Conservation (phyloP, 306 rosid genomes). For the Crotalaria pallida region DNA sequence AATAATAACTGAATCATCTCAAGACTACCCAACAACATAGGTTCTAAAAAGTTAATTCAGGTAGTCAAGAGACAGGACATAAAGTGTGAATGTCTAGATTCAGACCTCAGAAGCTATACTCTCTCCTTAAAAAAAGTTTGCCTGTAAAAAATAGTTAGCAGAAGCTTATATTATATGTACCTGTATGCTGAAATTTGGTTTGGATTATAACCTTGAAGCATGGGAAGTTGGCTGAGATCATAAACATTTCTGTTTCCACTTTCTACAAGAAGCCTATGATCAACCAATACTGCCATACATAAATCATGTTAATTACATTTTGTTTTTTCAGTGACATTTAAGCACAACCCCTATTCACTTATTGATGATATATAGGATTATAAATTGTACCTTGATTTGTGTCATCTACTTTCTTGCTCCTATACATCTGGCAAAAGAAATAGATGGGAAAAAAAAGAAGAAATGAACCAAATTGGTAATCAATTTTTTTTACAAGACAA, state of each 20-base stretch:
- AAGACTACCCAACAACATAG: too few species aligned
- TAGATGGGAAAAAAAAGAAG: not conserved
- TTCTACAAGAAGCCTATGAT: conserved; percentile 57
- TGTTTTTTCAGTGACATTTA: not conserved
- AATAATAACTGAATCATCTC: too few species aligned
- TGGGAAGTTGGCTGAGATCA: conserved; percentile 76
- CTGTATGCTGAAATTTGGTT: conserved; percentile 41
- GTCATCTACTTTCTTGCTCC: conserved; percentile 81
- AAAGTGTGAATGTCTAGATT: too few species aligned
- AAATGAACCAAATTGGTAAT: not conserved
- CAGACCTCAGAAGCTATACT: too few species aligned
- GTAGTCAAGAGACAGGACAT: too few species aligned
- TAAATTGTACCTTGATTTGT: conserved; percentile 56
- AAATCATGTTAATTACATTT: too few species aligned
- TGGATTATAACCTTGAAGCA: conserved; percentile 73
- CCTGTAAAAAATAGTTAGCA: too few species aligned
- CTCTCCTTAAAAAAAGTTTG: too few species aligned
- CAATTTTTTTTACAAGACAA: too few species aligned
- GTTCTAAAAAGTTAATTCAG: too few species aligned
- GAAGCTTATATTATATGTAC: conserved; percentile 25
- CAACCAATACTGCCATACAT: conserved; percentile 38
- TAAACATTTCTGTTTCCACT: conserved; percentile 71
- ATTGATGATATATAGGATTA: not conserved
- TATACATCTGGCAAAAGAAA: conserved; percentile 55
- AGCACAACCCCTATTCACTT: conserved; percentile 29